Conservation (phyloP, 2,329 filamentous ascomycete species). For the Penicillium sp. region DNA sequence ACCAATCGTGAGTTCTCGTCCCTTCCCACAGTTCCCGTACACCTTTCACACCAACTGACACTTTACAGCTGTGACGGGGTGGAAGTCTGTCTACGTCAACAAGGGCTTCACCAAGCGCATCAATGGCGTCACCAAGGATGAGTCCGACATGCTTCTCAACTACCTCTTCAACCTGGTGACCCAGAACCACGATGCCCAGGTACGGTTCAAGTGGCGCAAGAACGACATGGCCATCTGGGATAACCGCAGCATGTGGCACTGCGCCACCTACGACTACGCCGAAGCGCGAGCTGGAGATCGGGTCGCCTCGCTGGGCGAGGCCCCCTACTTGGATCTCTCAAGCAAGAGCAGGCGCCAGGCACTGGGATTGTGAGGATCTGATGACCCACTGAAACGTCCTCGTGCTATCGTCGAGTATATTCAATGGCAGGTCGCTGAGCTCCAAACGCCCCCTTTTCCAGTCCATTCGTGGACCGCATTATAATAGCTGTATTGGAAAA, state of each 20-base stretch:
- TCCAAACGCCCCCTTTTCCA: too few species aligned
- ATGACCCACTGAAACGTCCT: not conserved
- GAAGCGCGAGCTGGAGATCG: constrained; percentile 52
- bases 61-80: constrained; percentile 33
- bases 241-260: constrained; percentile 58
- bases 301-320: constrained; percentile 58
- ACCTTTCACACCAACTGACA: not conserved
- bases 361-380: constrained; percentile 8
- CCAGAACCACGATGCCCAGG: constrained; percentile 48
- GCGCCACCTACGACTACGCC: constrained; percentile 56
- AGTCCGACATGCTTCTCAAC: constrained; percentile 35
- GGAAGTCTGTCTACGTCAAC: constrained; percentile 41
- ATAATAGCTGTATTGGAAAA: too few species aligned
- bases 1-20: constrained; percentile 51
- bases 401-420: not conserved
- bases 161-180: constrained; percentile 42
- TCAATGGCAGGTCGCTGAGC: too few species aligned
- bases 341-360: constrained; percentile 35
- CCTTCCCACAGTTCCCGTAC: not conserved
- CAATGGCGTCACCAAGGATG: constrained; percentile 36
- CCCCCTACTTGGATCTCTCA: constrained; percentile 55
- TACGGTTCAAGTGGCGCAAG: constrained; percentile 41
- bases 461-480: too few species aligned
- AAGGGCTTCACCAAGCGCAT: constrained; percentile 35
- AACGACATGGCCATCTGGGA: constrained; percentile 50